phyloP scores from a whole-genome alignment of 768 basidiomycete genomes.

The Boletus rubropictus region DNA sequence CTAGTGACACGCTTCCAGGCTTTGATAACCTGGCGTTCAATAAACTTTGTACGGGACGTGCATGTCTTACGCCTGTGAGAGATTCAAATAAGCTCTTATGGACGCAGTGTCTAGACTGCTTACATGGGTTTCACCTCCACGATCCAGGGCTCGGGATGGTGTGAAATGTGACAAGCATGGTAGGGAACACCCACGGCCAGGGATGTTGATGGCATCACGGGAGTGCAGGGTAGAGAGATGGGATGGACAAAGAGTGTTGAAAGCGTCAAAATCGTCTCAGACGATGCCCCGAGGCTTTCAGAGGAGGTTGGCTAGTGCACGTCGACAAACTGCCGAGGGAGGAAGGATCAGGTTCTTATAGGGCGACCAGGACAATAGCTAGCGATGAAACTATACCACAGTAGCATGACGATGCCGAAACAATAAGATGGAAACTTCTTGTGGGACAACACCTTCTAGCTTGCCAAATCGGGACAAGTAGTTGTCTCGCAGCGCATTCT shows the following conservation, averaged over 20 bases:
- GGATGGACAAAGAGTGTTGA: background rate
- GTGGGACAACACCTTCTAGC: slow-evolving; percentile 20
- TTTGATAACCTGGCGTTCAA: slow-evolving; percentile 54
- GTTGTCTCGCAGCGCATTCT: too few species aligned
- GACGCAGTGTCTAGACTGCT: background rate
- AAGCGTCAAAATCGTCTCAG: slow-evolving; percentile 19
- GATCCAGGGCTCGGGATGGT: slow-evolving; percentile 22
- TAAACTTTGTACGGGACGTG: slow-evolving; percentile 37
- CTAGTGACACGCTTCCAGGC: slow-evolving; percentile 60
- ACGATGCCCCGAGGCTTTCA: slow-evolving; percentile 19
- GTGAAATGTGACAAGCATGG: slow-evolving; percentile 12
- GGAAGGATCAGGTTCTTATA: slow-evolving; percentile 17
- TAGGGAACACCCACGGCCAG: slow-evolving; percentile 4
- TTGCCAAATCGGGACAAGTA: too few species aligned
- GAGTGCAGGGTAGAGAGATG: background rate
- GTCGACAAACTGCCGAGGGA: background rate
- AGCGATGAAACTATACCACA: background rate
- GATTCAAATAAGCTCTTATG: background rate
- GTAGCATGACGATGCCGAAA: slow-evolving; percentile 2
- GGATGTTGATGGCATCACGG: slow-evolving; percentile 8
- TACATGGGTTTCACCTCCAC: slow-evolving; percentile 25
- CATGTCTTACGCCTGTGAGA: slow-evolving; percentile 19
- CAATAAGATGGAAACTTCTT: slow-evolving; percentile 16
- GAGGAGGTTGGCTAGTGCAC: slow-evolving; percentile 15
- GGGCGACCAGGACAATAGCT: slow-evolving; percentile 12